Conservation (phyloP, 148 eudicot genomes). For the Silene conica region DNA sequence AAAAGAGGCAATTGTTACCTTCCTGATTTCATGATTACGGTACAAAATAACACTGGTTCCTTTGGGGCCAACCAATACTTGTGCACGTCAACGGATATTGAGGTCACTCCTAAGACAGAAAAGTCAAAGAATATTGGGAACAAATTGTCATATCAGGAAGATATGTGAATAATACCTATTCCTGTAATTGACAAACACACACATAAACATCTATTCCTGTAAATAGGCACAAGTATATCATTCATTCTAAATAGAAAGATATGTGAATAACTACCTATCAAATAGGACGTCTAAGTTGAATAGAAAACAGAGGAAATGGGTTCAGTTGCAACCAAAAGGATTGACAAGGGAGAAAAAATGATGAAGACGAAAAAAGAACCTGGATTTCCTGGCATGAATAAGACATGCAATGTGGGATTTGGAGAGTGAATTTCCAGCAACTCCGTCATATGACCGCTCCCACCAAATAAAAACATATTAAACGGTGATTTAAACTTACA, state of each 20-base stretch:
- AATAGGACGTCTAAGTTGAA: neutral
- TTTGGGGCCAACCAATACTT: too few relatives aligned
- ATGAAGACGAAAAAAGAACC: too few relatives aligned
- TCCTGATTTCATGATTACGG: too few relatives aligned
- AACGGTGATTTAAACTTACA: too few relatives aligned
- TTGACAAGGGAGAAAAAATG: neutral
- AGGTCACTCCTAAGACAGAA: too few relatives aligned
- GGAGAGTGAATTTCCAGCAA: constrained; percentile 61
- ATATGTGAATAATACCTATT: too few relatives aligned
- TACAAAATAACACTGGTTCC: too few relatives aligned
- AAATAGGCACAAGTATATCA: neutral
- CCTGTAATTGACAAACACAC: too few relatives aligned
- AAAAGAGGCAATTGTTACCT: too few relatives aligned
- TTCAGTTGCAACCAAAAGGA: neutral
- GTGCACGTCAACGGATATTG: too few relatives aligned
- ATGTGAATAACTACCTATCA: constrained; percentile 2
- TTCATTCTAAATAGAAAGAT: constrained; percentile 1
- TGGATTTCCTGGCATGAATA: constrained; percentile 92
- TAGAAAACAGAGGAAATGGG: neutral
- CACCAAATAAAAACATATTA: neutral
- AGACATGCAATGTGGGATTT: constrained; percentile 53
- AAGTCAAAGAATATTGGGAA: too few relatives aligned
- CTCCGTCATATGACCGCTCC: constrained; percentile 59
- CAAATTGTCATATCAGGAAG: too few relatives aligned
- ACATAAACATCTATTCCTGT: neutral